Conservation (phyloP, 768 basidiomycete genomes). For the Agaricus bisporus region DNA sequence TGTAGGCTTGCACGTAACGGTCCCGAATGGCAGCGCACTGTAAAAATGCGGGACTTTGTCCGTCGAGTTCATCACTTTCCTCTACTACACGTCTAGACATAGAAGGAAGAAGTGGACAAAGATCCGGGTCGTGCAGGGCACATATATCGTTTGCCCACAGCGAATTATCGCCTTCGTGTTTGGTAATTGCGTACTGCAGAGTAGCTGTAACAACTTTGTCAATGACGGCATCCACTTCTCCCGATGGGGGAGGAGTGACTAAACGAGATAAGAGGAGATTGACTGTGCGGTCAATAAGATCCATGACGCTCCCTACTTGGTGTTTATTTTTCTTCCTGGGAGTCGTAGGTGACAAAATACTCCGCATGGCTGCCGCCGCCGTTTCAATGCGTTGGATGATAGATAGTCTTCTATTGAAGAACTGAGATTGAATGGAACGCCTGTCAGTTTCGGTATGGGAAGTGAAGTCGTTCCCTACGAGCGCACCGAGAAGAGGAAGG, state of each 20-base stretch:
- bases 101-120: slow-evolving; percentile 48
- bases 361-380: slow-evolving; percentile 51
- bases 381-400: slow-evolving; percentile 60
- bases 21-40: slow-evolving; percentile 29
- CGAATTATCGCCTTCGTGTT: slow-evolving; percentile 36
- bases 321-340: slow-evolving; percentile 45
- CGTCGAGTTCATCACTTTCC: slow-evolving; percentile 24
- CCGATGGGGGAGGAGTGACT: slow-evolving; percentile 41
- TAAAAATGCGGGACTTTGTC: slow-evolving; percentile 25
- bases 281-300: slow-evolving; percentile 68
- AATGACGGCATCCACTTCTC: slow-evolving; percentile 60
- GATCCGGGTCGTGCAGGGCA: slow-evolving; percentile 50
- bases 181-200: slow-evolving; percentile 72
- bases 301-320: slow-evolving; percentile 64
- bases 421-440: slow-evolving; percentile 50
- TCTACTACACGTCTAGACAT: slow-evolving; percentile 42
- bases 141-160: slow-evolving; percentile 57
- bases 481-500: slow-evolving; percentile 70
- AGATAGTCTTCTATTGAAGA: slow-evolving; percentile 60
- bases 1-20: slow-evolving; percentile 58
- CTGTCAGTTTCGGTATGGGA: slow-evolving; percentile 40
- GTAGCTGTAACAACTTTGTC: slow-evolving; percentile 70
- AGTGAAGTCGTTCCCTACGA: slow-evolving; percentile 80
- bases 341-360: slow-evolving; percentile 45
- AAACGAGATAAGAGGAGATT: slow-evolving; percentile 49